phyloP scores from a whole-genome alignment of 2,329 filamentous ascomycete genomes.

The Ceratocystis diversiconidia region DNA sequence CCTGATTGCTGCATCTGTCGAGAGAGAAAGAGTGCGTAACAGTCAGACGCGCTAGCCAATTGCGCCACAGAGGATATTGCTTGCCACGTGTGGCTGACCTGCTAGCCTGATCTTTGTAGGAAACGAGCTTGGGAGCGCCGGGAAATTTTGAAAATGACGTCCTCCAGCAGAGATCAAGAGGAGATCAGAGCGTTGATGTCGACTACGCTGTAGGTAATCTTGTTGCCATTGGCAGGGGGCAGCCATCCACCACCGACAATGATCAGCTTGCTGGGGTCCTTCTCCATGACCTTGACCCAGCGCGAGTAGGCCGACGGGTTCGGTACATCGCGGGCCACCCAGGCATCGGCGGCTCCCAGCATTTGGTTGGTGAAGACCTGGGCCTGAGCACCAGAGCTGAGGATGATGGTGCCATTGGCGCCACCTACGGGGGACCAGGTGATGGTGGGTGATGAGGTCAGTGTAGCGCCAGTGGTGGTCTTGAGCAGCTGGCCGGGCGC shows the following conservation, averaged over 20 bases:
- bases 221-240: conserved; percentile 34
- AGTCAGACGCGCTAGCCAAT: conserved; percentile 47
- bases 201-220: conserved; percentile 28
- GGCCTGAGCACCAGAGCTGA: conserved; percentile 26
- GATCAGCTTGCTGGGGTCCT: conserved; percentile 26
- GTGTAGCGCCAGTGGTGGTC: conserved; percentile 23
- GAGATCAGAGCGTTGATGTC: conserved; percentile 17
- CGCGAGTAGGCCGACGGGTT: conserved; percentile 29
- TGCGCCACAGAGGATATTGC: conserved; percentile 28
- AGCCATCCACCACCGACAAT: conserved; percentile 34
- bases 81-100: not conserved
- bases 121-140: not conserved
- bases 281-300: conserved; percentile 26
- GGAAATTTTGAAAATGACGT: not conserved
- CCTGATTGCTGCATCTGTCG: not conserved
- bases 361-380: conserved; percentile 32
- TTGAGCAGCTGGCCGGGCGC: conserved; percentile 25
- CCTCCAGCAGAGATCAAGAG: not conserved
- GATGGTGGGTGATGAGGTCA: conserved; percentile 29
- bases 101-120: not conserved
- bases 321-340: conserved; percentile 26
- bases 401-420: conserved; percentile 32
- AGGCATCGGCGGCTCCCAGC: conserved; percentile 27
- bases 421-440: conserved; percentile 32
- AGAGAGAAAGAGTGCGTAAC: conserved; percentile 27